A percentile compares a stretch with the other conserved stretches of the same genome.
Conservation (phyloP, 306 rosid genomes). For the Arachis hypogaea region DNA sequence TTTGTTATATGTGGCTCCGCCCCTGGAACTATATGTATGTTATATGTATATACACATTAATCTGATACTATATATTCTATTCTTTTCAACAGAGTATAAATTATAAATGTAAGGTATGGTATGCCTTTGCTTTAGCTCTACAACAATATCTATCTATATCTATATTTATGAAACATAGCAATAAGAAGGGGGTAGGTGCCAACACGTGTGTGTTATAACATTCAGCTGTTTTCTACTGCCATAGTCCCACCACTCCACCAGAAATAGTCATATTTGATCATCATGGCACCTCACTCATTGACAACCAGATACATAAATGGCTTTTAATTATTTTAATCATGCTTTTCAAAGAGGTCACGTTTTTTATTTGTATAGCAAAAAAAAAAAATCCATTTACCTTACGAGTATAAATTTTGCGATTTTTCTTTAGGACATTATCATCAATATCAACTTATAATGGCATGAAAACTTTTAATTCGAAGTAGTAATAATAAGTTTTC, state of each 20-base stretch:
- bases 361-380: background rate
- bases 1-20: too few species aligned
- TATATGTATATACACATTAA: too few species aligned
- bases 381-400: background rate
- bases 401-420: background rate
- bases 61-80: background rate
- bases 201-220: constrained; percentile 20
- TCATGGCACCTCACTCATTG: background rate
- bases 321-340: too few species aligned
- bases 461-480: background rate
- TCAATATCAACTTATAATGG: background rate
- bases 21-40: background rate
- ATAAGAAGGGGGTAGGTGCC: background rate
- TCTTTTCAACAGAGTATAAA: background rate
- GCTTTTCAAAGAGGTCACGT: background rate
- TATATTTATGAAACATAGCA: background rate
- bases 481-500: background rate
- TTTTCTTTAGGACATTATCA: background rate
- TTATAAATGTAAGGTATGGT: too few species aligned
- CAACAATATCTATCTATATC: background rate
- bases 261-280: background rate
- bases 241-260: background rate
- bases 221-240: background rate
- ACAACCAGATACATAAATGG: background rate
- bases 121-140: constrained; percentile 37